These are phyloP conservation scores for Ganoderma leucocontextum DNA, from an alignment of 1,284 basidiomycete genomes.

Conservation along the genomic window DNA sequence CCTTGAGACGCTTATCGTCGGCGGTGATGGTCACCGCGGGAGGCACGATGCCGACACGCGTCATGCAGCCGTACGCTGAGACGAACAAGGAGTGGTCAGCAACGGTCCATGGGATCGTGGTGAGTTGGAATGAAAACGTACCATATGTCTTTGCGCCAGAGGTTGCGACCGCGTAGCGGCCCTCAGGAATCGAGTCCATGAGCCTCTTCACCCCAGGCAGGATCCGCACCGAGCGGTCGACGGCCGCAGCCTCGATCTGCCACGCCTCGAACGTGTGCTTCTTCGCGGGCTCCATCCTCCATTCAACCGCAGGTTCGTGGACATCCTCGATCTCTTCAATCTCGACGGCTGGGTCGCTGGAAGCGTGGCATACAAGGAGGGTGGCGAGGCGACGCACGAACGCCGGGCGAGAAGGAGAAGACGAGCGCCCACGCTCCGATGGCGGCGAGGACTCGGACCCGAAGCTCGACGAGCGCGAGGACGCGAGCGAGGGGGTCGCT, in stretches of 20 bases:
- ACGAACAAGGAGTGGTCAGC: slow-evolving; percentile 20
- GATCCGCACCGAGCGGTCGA: slow-evolving; percentile 34
- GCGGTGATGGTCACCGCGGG: slow-evolving; percentile 81
- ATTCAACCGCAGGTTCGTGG: slow-evolving; percentile 42
- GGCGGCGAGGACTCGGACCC: background rate
- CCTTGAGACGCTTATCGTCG: slow-evolving; percentile 74
- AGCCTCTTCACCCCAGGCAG: slow-evolving; percentile 47
- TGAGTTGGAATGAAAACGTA: slow-evolving; percentile 40
- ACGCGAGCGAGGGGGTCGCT: slow-evolving; percentile 24
- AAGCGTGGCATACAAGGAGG: background rate
- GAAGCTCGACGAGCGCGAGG: background rate
- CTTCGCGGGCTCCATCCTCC: slow-evolving; percentile 38
- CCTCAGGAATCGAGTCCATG: slow-evolving; percentile 73
- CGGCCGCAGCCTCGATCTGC: slow-evolving; percentile 66
- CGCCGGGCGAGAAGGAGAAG: slow-evolving; percentile 52
- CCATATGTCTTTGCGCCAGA: slow-evolving; percentile 80
- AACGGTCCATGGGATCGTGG: background rate
- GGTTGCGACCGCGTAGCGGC: slow-evolving; percentile 78
- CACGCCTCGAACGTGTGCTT: slow-evolving; percentile 56
- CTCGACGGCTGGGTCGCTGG: slow-evolving; percentile 39
- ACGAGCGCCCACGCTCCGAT: background rate
- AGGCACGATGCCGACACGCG: slow-evolving; percentile 76
- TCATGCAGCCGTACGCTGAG: slow-evolving; percentile 73
- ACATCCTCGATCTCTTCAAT: slow-evolving; percentile 48
- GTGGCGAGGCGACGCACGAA: slow-evolving; percentile 47